A percentile compares a stretch with the other conserved stretches of the same genome.
Evolutionary conservation across 164 flowering plant genomes (phyloP).

Genomic region (Tinospora cordifolia): DNA sequence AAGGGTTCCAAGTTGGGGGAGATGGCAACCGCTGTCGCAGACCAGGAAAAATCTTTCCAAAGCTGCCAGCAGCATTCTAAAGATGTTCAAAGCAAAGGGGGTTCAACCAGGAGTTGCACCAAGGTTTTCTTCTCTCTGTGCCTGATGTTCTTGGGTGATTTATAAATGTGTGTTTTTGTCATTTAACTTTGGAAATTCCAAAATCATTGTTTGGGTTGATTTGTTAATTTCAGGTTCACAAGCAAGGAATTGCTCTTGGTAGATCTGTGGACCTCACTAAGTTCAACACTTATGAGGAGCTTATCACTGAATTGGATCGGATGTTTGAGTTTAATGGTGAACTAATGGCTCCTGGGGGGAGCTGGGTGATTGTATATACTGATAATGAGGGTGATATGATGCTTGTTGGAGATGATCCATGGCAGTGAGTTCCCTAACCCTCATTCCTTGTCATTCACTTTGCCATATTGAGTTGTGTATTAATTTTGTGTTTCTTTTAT

Average conservation of each 20-base stretch:
- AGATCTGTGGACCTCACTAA: constrained; percentile 66
- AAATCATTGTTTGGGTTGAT: background rate
- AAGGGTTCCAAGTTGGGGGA: constrained; percentile 33
- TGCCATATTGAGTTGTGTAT: background rate
- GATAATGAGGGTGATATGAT: constrained; percentile 84
- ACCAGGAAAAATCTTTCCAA: constrained; percentile 37
- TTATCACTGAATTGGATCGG: constrained; percentile 51
- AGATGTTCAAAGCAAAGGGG: constrained; percentile 40
- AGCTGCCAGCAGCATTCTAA: constrained; percentile 21
- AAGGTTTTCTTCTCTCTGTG: constrained; percentile 33
- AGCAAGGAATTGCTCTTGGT: constrained; percentile 81
- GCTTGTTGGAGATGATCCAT: constrained; percentile 84
- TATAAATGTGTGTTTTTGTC: background rate
- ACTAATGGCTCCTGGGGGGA: constrained; percentile 35
- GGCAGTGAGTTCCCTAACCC: constrained; percentile 51
- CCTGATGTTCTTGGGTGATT: background rate
- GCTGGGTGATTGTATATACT: constrained; percentile 59
- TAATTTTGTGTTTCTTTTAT: background rate
- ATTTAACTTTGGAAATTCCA: background rate
- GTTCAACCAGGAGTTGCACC: constrained; percentile 69
- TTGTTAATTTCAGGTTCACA: constrained; percentile 49
- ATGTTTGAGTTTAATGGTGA: constrained; percentile 77
- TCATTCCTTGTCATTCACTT: constrained; percentile 6
- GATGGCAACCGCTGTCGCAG: constrained; percentile 15
- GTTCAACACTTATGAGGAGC: constrained; percentile 45